A percentile compares a stretch with the other conserved stretches of the same genome.
phyloP scores from a whole-genome alignment of 768 basidiomycete genomes.

The Pleurotus giganteus region DNA sequence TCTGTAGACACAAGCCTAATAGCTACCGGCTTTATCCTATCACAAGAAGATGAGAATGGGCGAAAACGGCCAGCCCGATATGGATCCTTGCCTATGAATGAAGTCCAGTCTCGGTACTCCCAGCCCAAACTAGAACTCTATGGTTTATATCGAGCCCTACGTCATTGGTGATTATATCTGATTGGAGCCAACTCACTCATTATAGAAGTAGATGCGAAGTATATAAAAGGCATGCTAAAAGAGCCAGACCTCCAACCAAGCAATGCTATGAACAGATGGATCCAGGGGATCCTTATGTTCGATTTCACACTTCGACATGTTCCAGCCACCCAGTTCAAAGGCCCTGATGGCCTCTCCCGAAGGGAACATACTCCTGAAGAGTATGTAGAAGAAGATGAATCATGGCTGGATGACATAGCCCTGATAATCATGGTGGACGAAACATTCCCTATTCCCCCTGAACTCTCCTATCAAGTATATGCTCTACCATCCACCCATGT shows the following conservation, averaged over 20 bases:
- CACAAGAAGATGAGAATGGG: constrained; percentile 23
- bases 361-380: constrained; percentile 6
- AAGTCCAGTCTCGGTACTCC: constrained; percentile 24
- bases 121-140: constrained; percentile 35
- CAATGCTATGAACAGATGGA: constrained; percentile 34
- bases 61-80: constrained; percentile 18
- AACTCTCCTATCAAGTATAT: no score
- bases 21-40: constrained; percentile 26
- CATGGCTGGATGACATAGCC: no score
- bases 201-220: background rate
- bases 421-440: no score
- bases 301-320: constrained; percentile 35
- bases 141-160: constrained; percentile 25
- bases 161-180: constrained; percentile 18
- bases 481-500: no score
- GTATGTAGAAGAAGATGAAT: background rate
- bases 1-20: constrained; percentile 28
- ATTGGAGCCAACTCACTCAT: constrained; percentile 16
- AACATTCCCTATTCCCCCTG: no score
- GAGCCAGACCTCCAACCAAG: background rate
- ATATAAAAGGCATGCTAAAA: background rate
- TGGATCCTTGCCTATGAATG: constrained; percentile 28
- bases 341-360: constrained; percentile 21
- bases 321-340: constrained; percentile 18
- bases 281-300: constrained; percentile 34